phyloP scores from a whole-genome alignment of 2,329 filamentous ascomycete genomes.

The Beauveria australis region DNA sequence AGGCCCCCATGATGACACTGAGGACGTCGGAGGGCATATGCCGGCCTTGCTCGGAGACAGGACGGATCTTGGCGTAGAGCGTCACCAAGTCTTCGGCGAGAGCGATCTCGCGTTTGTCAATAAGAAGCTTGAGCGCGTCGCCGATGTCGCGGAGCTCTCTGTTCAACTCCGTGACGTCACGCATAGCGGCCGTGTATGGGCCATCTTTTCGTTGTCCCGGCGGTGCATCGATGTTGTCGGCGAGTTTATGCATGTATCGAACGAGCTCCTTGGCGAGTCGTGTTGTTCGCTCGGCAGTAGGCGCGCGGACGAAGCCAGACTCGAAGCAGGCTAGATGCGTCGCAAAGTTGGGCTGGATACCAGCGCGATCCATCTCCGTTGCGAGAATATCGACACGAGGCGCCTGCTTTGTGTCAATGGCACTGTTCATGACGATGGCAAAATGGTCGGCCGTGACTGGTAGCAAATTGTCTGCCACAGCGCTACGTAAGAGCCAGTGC shows the following conservation, averaged over 20 bases:
- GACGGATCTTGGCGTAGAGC: constrained; percentile 38
- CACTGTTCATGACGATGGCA: constrained; percentile 43
- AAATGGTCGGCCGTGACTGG: constrained; percentile 41
- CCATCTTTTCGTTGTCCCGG: not conserved
- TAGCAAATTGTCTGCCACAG: constrained; percentile 36
- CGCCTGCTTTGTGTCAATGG: constrained; percentile 37
- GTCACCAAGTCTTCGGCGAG: constrained; percentile 50
- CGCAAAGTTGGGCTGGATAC: constrained; percentile 34
- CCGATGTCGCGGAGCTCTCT: constrained; percentile 23
- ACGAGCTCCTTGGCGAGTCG: constrained; percentile 22
- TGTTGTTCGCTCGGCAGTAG: constrained; percentile 19
- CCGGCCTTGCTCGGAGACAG: constrained; percentile 22
- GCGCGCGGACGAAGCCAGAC: constrained; percentile 22
- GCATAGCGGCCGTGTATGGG: constrained; percentile 1
- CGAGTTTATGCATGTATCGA: constrained; percentile 19
- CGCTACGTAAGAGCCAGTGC: constrained; percentile 37
- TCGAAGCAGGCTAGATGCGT: constrained; percentile 35
- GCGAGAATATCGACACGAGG: constrained; percentile 27
- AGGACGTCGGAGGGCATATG: constrained; percentile 47
- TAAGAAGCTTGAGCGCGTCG: constrained; percentile 26
- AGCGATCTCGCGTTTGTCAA: constrained; percentile 35
- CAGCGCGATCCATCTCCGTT: constrained; percentile 33
- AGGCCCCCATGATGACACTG: constrained; percentile 59
- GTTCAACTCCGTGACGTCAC: constrained; percentile 18
- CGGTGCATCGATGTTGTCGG: constrained; percentile 10